phyloP scores from a whole-genome alignment of 768 basidiomycete genomes.

The Suillus alpinus region DNA sequence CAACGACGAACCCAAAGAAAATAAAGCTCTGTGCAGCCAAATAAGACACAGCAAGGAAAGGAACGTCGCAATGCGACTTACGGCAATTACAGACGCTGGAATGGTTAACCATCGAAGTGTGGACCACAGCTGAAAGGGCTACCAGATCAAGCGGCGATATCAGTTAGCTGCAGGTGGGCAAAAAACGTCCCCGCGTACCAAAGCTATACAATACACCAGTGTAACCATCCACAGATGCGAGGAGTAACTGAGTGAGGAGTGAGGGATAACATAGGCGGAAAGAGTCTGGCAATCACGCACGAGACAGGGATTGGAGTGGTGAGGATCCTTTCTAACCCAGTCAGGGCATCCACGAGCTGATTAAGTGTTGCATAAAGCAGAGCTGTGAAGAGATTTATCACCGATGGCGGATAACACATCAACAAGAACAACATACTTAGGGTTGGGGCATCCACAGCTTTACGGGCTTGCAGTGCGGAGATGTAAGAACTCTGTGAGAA shows the following conservation, averaged over 20 bases:
- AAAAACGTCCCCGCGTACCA: conserved; percentile 39
- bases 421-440: conserved; percentile 31
- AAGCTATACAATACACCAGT: conserved; percentile 53
- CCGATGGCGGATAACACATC: background rate
- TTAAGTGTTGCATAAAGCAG: conserved; percentile 46
- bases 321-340: conserved; percentile 69
- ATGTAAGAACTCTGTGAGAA: conserved; percentile 60
- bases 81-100: conserved; percentile 53
- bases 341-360: conserved; percentile 60
- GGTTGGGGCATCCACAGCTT: conserved; percentile 51
- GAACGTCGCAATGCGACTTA: conserved; percentile 24
- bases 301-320: conserved; percentile 47
- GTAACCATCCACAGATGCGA: conserved; percentile 68
- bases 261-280: background rate
- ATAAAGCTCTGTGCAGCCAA: conserved; percentile 48
- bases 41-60: background rate
- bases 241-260: conserved; percentile 45
- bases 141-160: background rate
- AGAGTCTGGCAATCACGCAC: background rate
- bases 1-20: conserved; percentile 72
- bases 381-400: conserved; percentile 29
- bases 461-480: conserved; percentile 49
- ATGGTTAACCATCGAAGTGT: conserved; percentile 60
- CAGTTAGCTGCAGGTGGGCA: background rate
- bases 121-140: conserved; percentile 66